Conservation (phyloP, 306 rosid species). For the Inga laurina region DNA sequence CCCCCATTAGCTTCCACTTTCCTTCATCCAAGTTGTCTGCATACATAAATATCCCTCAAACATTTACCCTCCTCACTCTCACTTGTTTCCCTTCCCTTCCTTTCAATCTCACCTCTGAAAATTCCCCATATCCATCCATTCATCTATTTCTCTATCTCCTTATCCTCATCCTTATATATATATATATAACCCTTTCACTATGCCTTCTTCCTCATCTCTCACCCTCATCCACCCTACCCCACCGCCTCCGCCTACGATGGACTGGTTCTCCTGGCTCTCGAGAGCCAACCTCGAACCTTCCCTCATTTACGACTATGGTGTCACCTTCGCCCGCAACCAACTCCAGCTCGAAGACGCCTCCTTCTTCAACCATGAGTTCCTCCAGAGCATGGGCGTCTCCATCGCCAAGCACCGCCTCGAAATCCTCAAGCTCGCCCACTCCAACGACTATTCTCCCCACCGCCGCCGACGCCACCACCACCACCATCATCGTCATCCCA, state of each 20-base stretch:
- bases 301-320: slow-evolving; percentile 68
- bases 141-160: background rate
- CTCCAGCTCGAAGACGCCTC: slow-evolving; percentile 57
- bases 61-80: slow-evolving; percentile 13
- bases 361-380: slow-evolving; percentile 77
- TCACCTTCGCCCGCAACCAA: slow-evolving; percentile 61
- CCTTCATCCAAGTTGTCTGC: background rate
- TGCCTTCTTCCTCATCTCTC: slow-evolving; percentile 37
- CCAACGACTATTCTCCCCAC: slow-evolving; percentile 12
- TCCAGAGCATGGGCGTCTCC: slow-evolving; percentile 83
- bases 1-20: background rate
- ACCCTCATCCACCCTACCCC: background rate
- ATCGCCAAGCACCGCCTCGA: slow-evolving; percentile 90
- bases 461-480: background rate
- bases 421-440: slow-evolving; percentile 72
- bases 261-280: slow-evolving; percentile 95
- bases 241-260: slow-evolving; percentile 46
- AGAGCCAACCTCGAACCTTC: slow-evolving; percentile 65
- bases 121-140: background rate
- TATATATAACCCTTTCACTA: background rate
- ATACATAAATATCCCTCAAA: slow-evolving; percentile 30
- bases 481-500: background rate
- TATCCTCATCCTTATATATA: slow-evolving; percentile 19
- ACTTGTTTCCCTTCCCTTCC: background rate
- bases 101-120: background rate